Percentiles rank a stretch among this genome's conserved stretches.
phyloP scores from a whole-genome alignment of 202 grass and related monocot species.

The Elaeis oleifera region DNA sequence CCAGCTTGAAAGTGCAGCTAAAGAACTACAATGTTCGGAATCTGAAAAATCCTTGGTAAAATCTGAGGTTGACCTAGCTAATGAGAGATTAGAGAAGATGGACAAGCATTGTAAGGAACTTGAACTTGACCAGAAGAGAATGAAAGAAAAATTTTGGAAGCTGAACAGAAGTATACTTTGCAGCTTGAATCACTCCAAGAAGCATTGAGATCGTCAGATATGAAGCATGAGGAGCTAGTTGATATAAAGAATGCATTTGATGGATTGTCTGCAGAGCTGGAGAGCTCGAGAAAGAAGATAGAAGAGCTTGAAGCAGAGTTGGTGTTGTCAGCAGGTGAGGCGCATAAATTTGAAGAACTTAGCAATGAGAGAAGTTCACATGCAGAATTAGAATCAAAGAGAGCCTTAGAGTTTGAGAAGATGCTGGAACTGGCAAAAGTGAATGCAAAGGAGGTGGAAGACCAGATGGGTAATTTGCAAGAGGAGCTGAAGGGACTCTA shows the following conservation, averaged over 20 bases:
- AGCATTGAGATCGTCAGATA: conserved; percentile 42
- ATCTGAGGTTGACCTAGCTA: conserved; percentile 21
- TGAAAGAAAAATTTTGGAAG: conserved; percentile 52
- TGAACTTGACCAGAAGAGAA: conserved; percentile 51
- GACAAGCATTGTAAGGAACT: conserved; percentile 59
- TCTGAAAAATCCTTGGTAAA: conserved; percentile 25
- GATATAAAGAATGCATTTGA: conserved; percentile 46
- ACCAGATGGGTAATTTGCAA: conserved; percentile 46
- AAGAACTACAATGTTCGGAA: conserved; percentile 28
- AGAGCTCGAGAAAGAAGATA: conserved; percentile 54
- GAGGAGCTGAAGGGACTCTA: conserved; percentile 52
- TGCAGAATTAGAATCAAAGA: conserved; percentile 62
- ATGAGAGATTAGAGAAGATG: conserved; percentile 44
- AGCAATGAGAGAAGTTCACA: conserved; percentile 57
- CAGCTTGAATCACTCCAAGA: conserved; percentile 61
- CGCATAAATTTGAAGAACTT: conserved; percentile 54
- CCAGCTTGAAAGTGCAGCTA: conserved; percentile 29
- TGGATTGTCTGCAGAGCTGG: conserved; percentile 43
- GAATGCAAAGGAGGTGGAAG: conserved; percentile 66
- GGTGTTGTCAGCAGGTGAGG: conserved; percentile 40
- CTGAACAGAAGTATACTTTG: conserved; percentile 58
- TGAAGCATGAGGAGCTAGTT: conserved; percentile 60
- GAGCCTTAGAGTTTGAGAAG: conserved; percentile 67
- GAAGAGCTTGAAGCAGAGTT: conserved; percentile 56
- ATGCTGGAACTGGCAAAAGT: conserved; percentile 42